Evolutionary conservation across 2,329 filamentous ascomycete species (phyloP).

Genomic region (Aspergillus udagawae): DNA sequence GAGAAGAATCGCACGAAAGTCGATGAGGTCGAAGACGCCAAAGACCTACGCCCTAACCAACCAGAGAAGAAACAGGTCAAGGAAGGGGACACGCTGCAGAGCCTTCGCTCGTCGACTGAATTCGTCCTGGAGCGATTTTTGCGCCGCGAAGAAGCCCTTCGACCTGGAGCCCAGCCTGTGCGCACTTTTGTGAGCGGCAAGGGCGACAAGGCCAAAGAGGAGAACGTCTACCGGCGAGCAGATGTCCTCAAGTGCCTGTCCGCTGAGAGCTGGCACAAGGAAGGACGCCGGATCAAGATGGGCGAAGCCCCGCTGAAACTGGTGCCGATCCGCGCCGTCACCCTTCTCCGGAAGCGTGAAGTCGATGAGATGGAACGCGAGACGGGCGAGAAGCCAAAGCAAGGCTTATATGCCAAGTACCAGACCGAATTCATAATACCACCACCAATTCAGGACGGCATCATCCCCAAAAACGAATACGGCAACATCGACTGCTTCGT

Average conservation of each 20-base stretch:
- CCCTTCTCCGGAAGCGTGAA: conserved; percentile 78
- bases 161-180: conserved; percentile 63
- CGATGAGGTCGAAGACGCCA: conserved; percentile 75
- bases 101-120: conserved; percentile 80
- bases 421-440: conserved; percentile 98
- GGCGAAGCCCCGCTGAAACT: conserved; percentile 76
- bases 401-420: conserved; percentile 75
- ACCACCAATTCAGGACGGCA: conserved; percentile 73
- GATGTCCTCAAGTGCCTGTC: conserved; percentile 86
- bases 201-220: conserved; percentile 66
- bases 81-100: conserved; percentile 77
- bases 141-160: conserved; percentile 84
- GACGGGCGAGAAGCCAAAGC: conserved; percentile 76
- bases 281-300: conserved; percentile 70
- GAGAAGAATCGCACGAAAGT: conserved; percentile 57
- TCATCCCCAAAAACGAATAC: conserved; percentile 90
- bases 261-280: conserved; percentile 96
- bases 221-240: conserved; percentile 73
- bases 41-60: conserved; percentile 69
- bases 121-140: conserved; percentile 83
- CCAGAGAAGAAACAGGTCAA: conserved; percentile 69
- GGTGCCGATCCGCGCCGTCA: conserved; percentile 88
- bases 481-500: conserved; percentile 97
- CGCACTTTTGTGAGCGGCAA: conserved; percentile 74
- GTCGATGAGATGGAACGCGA: conserved; percentile 79